Evolutionary conservation across 2,329 filamentous ascomycete species (phyloP), one percentile per base, ranked within the genome.

Genomic region (Magnaporthiopsis incrustans): DNA sequence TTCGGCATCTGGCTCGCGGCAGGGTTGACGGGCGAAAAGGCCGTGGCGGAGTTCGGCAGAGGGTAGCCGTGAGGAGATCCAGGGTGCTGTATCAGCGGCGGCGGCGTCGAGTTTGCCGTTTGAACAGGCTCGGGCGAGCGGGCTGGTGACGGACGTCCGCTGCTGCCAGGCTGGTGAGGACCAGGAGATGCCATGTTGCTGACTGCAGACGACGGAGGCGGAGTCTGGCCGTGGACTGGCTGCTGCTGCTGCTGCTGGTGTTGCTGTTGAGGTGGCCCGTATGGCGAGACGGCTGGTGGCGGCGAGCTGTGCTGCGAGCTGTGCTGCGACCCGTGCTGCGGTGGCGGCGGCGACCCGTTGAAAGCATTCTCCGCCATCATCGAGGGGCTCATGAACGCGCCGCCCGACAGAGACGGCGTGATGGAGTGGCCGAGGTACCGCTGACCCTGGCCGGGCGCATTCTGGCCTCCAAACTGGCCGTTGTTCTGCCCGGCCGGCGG

Each of bases 21-120:
- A 7, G 69, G 67, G 33, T 69, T 69, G 56, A 68, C 59, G 3
- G 66, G 66, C 7, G 68, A 68, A 63, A 69, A 70, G 22, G 66
- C 61, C 10, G 57, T 63, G 8, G 61, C 62, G 14, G 67, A 66
- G 32, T 67, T 63, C 2, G 69, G 67, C 26, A 68, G 65, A 2
- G 69, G 63, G 44, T 67, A 67, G 4, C 64, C 61, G 58, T 67
- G 67, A 22, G 67, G 66, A 22, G 67, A 68, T 14, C 63, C 63
- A 5, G 68, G 64, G 25, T 68, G 67, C 60, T 65, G 69, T 12
- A 66, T 35, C 38, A 67, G 65, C 18, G 66, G 67, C 12, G 63
- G 64, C 11, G 60, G 44, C 12, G 38, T 44, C 11, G 60, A 62
- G 14, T 15, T 56, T 22, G 44, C 56, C 4, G 25, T 30, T 14